Evolutionary conservation across 495 filamentous ascomycete species (phyloP).

Genomic region (Neohortaea acidophila): DNA sequence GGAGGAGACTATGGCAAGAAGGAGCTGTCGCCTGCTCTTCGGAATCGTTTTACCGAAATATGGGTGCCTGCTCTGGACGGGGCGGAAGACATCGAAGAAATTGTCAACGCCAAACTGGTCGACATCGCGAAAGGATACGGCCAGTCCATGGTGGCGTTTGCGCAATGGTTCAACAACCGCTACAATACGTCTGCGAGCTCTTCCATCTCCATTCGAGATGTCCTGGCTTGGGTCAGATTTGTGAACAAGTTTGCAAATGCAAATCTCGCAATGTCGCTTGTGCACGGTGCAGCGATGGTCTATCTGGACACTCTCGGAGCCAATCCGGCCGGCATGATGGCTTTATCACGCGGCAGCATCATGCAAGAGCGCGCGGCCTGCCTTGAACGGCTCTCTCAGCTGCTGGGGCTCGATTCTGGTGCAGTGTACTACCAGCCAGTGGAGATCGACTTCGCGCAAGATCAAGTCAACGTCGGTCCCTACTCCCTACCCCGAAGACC

Average conservation of each 20-base stretch:
- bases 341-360: constrained; percentile 43
- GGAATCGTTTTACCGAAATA: constrained; percentile 96
- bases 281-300: constrained; percentile 87
- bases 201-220: constrained; percentile 75
- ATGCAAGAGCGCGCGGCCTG: constrained; percentile 52
- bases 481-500: constrained; percentile 48
- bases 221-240: constrained; percentile 87
- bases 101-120: constrained; percentile 59
- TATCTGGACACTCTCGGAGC: constrained; percentile 91
- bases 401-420: constrained; percentile 48
- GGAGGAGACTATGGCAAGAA: constrained; percentile 96
- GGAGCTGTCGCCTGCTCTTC: constrained; percentile 84
- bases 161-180: constrained; percentile 74
- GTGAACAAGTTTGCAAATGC: constrained; percentile 47
- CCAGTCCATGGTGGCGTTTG: constrained; percentile 61
- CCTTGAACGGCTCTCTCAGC: constrained; percentile 50
- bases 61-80: constrained; percentile 84
- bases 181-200: constrained; percentile 58
- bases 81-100: constrained; percentile 70
- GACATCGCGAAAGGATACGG: constrained; percentile 35
- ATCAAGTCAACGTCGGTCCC: constrained; percentile 47
- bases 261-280: constrained; percentile 42
- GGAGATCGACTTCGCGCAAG: constrained; percentile 32
- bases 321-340: constrained; percentile 73
- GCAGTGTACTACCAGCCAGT: constrained; percentile 45